Base-by-base conservation (phyloP, 805 yeast genomes). In the Zygoascus biomembranicola region DNA sequence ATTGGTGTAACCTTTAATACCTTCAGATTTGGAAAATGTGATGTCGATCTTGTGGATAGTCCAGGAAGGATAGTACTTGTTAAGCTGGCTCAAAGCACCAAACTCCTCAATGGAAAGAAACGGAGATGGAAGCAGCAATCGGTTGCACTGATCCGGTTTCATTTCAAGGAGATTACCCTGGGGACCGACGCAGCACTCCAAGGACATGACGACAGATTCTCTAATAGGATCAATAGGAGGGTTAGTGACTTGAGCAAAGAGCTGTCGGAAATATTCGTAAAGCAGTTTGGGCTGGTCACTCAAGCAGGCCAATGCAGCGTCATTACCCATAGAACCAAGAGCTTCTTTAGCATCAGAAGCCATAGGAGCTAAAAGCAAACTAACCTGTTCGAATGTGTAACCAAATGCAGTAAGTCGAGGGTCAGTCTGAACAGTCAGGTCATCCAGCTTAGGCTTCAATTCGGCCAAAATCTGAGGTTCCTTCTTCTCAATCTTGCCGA, bases 211-310 rank as follows among this genome's bases (percentile, higher is more conserved):
- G 62, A 92, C 87, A 55, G 85, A 84, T 74, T 92, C 99, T 70
- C 98, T 84, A 63, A 92, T 94, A 51, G 99, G 98, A 69, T 92
- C 99, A 67, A 92, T 94, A 50, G 99, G 98, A 54, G 99, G 99
- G 73, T 92, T 92, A 32, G 99, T 92, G 53, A 92, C 99, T 73
- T 92, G 99, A 19, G 99, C 99, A 73, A 92, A 92, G 66, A 92
- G 78, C 70, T 92, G 96, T 65, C 96, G 83, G 77, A 92, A 94
- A 73, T 92, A 92, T 66, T 94, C 99, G 69, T 87, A 92, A 58
- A 89, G 75, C 58, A 94, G 73, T 61, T 84, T 85, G 44, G 99
- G 98, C 71, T 90, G 95, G 67, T 87, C 92, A 41, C 96, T 85
- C 61, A 92, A 74, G 72, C 99, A 94, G 0, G 98, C 98, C 59